These are phyloP conservation scores for Fonsecaea nubica DNA, from an alignment of 2,329 filamentous ascomycete species.

Conservation along the genomic window DNA sequence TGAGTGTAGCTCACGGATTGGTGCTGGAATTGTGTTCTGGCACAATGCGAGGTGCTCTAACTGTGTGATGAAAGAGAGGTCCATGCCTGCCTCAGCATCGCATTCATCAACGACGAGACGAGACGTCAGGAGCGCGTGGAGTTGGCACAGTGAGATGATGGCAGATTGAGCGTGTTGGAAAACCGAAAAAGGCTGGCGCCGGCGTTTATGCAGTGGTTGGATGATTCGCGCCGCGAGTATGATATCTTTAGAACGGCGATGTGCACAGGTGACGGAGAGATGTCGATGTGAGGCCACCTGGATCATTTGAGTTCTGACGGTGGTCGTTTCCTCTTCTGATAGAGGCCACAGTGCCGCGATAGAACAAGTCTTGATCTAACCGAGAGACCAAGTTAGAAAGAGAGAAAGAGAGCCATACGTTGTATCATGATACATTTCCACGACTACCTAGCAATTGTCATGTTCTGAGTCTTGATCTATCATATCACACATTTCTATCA, in stretches of 20 bases:
- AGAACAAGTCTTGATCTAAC: not conserved
- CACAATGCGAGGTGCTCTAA: not conserved
- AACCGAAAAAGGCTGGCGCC: not conserved
- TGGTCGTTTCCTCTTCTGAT: not conserved
- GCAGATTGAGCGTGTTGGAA: not conserved
- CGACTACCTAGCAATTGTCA: not conserved
- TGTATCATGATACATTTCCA: not conserved
- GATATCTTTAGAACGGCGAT: not conserved
- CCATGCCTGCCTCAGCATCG: not conserved
- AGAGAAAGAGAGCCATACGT: not conserved
- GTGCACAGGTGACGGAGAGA: not conserved
- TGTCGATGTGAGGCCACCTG: not conserved
- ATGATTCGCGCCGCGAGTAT: not conserved
- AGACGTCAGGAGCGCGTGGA: not conserved
- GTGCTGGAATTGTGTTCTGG: not conserved
- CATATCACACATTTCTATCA: not conserved
- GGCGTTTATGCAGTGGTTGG: not conserved
- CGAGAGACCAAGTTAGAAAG: not conserved
- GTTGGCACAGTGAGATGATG: not conserved
- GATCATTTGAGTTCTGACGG: not conserved
- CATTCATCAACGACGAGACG: not conserved
- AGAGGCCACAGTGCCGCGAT: not conserved
- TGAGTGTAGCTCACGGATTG: not conserved
- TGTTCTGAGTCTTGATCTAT: not conserved
- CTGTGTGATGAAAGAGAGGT: constrained; percentile 1